Percentiles rank a stretch among this genome's conserved stretches.
phyloP scores from a whole-genome alignment of 257 asterid species.

The Plantago major region DNA sequence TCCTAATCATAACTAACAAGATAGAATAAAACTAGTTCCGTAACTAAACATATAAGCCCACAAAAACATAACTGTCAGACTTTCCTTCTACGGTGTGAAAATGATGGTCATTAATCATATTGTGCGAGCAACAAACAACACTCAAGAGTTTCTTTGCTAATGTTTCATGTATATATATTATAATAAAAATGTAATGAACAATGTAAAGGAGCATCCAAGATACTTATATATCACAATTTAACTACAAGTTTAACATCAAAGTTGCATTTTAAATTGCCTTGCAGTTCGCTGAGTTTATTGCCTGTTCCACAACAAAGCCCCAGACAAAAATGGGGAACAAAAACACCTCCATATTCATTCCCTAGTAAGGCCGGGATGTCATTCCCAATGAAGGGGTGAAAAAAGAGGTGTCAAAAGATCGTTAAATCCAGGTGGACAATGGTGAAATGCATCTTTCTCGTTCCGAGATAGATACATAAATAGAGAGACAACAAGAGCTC shows the following conservation, averaged over 20 bases:
- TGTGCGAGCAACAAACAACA: slow-evolving; percentile 8
- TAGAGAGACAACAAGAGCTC: slow-evolving; percentile 43
- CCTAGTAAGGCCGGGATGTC: slow-evolving; percentile 34
- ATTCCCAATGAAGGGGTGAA: slow-evolving; percentile 23
- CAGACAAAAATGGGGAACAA: slow-evolving; percentile 37
- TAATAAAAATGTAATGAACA: background rate
- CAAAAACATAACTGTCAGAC: too few relatives aligned
- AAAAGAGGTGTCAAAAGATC: slow-evolving; percentile 27
- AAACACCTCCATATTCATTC: slow-evolving; percentile 36
- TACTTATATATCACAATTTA: slow-evolving; percentile 36
- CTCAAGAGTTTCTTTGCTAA: slow-evolving; percentile 29
- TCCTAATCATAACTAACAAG: too few relatives aligned
- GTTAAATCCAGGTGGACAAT: slow-evolving; percentile 43
- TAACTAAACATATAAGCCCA: too few relatives aligned
- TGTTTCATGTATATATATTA: slow-evolving; percentile 30
- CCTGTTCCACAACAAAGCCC: slow-evolving; percentile 45
- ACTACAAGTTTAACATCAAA: slow-evolving; percentile 38
- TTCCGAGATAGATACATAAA: slow-evolving; percentile 42
- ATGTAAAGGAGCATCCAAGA: slow-evolving; percentile 21
- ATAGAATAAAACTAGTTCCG: too few relatives aligned
- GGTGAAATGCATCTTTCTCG: slow-evolving; percentile 30
- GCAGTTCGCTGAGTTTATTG: slow-evolving; percentile 34
- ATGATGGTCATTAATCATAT: background rate
- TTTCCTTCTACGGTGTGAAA: too few relatives aligned
- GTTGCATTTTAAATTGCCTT: slow-evolving; percentile 30